Evolutionary conservation across 805 yeast species (phyloP), one percentile per base, ranked within the genome.

Genomic region (Priceomyces melissophilus): DNA sequence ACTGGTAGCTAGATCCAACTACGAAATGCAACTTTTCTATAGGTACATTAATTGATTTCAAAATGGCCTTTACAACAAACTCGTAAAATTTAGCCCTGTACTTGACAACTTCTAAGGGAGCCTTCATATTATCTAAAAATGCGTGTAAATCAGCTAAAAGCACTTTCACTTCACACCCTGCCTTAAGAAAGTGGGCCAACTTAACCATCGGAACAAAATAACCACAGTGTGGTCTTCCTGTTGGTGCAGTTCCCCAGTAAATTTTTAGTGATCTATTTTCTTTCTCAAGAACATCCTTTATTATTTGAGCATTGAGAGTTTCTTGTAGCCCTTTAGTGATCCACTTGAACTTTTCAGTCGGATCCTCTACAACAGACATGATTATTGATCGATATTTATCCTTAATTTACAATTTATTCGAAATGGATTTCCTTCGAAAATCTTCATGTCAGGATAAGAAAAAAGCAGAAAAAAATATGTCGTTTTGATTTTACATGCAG

Each of bases 171-270:
- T 88, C 93, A 71, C 96, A 88, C 10, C 98, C 99, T 12, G 99
- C 99, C 56, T 82, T 84, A 63, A 93, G 76, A 63, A 91, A 88
- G 62, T 93, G 90, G 2, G 98, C 98, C 53, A 93, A 68, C 65
- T 93, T 91, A 46, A 95, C 84, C 98, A 93, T 91, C 39, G 98
- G 93, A 30, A 93, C 99, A 59, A 93, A 88, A 76, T 93, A 93
- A 39, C 98, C 99, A 71, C 97, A 90, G 69, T 93, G 99, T 34
- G 98, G 96, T 67, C 80, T 87, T 39, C 99, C 99, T 3, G 99
- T 93, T 45, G 99, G 98, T 6, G 99, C 99, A 14, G 98, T 90
- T 52, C 99, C 99, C 98, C 97, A 93, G 79, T 93, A 93, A 57
- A 93, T 68, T 57, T 81, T 85, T 51, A 95, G 65, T 10, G 93